Conservation (phyloP, 2,329 filamentous ascomycete species). For the Ophiocordyceps unilateralis region DNA sequence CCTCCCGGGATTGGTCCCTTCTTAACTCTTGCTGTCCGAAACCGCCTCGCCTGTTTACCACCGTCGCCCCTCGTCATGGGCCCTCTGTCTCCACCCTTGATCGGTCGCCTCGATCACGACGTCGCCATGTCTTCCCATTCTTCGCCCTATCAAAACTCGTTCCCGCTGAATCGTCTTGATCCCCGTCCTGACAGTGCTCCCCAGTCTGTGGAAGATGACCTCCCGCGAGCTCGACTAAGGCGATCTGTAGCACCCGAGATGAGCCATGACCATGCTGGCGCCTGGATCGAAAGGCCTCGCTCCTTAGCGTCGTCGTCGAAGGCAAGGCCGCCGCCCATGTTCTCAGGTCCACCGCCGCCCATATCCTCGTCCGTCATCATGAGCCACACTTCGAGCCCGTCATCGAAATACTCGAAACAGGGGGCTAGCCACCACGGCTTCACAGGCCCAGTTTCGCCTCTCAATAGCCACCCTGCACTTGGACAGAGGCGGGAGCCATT, state of each 20-base stretch:
- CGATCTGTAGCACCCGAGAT: slow-evolving; percentile 4
- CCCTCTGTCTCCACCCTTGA: background rate
- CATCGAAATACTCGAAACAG: slow-evolving; percentile 5
- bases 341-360: slow-evolving; percentile 32
- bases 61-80: background rate
- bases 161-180: slow-evolving; percentile 20
- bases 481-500: slow-evolving; percentile 14
- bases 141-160: slow-evolving; percentile 8
- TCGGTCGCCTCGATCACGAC: slow-evolving; percentile 11
- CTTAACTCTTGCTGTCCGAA: background rate
- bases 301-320: slow-evolving; percentile 15
- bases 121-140: slow-evolving; percentile 11
- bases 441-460: slow-evolving; percentile 2
- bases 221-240: slow-evolving; percentile 7
- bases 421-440: slow-evolving; percentile 1
- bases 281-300: slow-evolving; percentile 10
- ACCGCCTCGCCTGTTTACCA: too few relatives aligned
- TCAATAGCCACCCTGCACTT: slow-evolving; percentile 19
- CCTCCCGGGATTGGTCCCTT: background rate
- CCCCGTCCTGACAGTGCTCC: slow-evolving; percentile 15
- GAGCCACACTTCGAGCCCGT: slow-evolving; percentile 2
- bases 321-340: slow-evolving; percentile 17
- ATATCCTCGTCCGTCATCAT: slow-evolving; percentile 26
- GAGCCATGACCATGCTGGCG: slow-evolving; percentile 4
- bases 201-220: slow-evolving; percentile 6